Base-by-base conservation (phyloP, 2,329 filamentous ascomycete species). In the Phialemonium atrogriseum region DNA sequence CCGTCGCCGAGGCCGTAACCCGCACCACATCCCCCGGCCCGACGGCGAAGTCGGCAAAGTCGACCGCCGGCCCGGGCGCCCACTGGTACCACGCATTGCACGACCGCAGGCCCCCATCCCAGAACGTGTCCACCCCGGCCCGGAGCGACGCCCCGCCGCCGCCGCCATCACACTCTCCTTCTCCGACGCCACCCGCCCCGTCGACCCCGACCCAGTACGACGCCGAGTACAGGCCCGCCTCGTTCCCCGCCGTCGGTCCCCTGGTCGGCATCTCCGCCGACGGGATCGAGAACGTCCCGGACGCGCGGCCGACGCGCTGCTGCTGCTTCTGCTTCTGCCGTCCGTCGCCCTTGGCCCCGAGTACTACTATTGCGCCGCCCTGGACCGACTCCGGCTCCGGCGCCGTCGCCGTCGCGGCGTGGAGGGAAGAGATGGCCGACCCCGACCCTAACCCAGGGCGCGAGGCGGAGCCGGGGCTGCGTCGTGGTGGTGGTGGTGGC, bases 171-270 rank as follows among this genome's bases (percentile, higher is more conserved):
- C 19, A 22, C 10, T 30, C 18, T 5, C 30, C 32, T 37, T 45
- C 43, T n/a, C n/a, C n/a, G 7, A 5, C n/a, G 11, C 24, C 18
- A 5, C 19, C 17, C 10, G 31, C 18, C 5, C 30, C 32, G 39
- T 45, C 43, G 27, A 44, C 34, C 19, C 43, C 43, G 4, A 46
- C 14, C 38, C 42, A 44, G 22, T 44, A 43, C 7, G 43, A 43
- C 12, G 42, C 40, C 1, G 36, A 38, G 40, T 43, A 44, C 15
- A 35, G 20, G 18, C 27, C 31, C 7, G 24, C 30, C 2, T 36
- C 18, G 30, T 43, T 44, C 23, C 33, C 34, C 22, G 36, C 43
- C 8, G 43, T 46, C 0, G 43, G 43, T 5, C 43, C 43, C 7
- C 27, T n/a, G 6, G 30, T 35, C 23, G 43, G 38, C 18, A 37